Evolutionary conservation across 257 asterid genomes (phyloP).

Genomic region (Solanum commersonii): DNA sequence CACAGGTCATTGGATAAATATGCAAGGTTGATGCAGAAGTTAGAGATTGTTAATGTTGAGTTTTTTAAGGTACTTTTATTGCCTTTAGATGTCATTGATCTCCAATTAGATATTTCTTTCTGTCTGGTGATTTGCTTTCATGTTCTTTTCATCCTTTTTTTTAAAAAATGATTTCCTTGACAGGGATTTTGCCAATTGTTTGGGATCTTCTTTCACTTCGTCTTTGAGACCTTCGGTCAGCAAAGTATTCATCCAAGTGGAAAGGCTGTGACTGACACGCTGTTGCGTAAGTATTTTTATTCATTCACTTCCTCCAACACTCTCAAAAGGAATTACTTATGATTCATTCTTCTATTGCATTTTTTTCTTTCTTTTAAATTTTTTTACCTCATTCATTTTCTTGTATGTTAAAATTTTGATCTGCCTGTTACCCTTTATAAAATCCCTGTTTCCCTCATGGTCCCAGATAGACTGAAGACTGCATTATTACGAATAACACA

Average conservation of each 20-base stretch:
- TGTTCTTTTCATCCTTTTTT: neutral
- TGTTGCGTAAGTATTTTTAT: constrained; percentile 56
- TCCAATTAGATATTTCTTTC: neutral
- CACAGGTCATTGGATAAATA: constrained; percentile 94
- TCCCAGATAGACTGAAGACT: constrained; percentile 74
- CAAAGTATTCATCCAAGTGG: constrained; percentile 47
- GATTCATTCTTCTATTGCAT: neutral
- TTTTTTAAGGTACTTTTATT: constrained; percentile 60
- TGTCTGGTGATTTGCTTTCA: neutral
- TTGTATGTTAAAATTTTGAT: neutral
- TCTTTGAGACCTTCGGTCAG: constrained; percentile 72
- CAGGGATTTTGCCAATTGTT: constrained; percentile 96
- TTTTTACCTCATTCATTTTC: neutral
- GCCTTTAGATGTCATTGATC: constrained; percentile 8
- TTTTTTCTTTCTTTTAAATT: neutral
- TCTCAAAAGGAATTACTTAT: neutral
- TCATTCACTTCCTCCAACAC: neutral
- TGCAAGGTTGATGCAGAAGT: constrained; percentile 95
- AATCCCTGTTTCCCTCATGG: constrained; percentile 17
- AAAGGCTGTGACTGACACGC: constrained; percentile 39
- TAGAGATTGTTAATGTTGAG: constrained; percentile 84
- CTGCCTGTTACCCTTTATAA: constrained; percentile 10
- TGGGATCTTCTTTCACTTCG: constrained; percentile 80
- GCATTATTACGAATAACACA: constrained; percentile 77
- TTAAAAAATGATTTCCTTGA: constrained; percentile 1